phyloP scores from a whole-genome alignment of 306 rosid species.

The Citrullus mucosospermus region DNA sequence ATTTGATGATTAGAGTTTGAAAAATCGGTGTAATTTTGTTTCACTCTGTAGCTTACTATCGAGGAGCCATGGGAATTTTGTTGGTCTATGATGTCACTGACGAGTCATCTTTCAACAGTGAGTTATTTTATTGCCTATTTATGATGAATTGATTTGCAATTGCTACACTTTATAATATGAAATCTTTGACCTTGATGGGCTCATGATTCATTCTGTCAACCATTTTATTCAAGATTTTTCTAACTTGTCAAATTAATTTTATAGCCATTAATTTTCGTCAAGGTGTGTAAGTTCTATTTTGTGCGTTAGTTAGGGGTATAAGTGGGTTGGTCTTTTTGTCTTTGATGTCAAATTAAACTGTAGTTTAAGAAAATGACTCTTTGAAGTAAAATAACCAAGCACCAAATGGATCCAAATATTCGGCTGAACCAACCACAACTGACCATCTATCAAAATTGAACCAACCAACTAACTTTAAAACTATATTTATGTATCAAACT shows the following conservation, averaged over 20 bases:
- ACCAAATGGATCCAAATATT: not conserved
- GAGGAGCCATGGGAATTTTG: slow-evolving; percentile 89
- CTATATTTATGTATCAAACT: not conserved
- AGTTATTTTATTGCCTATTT: slow-evolving; percentile 15
- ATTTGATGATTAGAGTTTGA: not conserved
- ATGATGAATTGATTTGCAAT: not conserved
- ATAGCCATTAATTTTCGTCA: not conserved
- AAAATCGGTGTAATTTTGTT: not conserved
- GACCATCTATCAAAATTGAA: not conserved
- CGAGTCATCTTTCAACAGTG: slow-evolving; percentile 75
- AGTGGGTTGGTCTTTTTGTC: not conserved
- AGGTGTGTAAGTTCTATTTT: not conserved
- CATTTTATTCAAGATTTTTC: not conserved
- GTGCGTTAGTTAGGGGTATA: not conserved
- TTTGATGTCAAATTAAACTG: not conserved
- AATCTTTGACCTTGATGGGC: not conserved
- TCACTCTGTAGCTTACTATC: slow-evolving; percentile 60
- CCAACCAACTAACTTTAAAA: not conserved
- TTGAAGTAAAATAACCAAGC: not conserved
- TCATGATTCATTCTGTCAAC: not conserved
- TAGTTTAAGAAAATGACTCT: not conserved
- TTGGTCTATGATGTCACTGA: slow-evolving; percentile 80
- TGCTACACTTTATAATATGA: not conserved
- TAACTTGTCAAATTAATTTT: slow-evolving; percentile 1
- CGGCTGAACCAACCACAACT: not conserved